A percentile compares a stretch with the other conserved stretches of the same genome.
phyloP scores from a whole-genome alignment of 208 protist genomes.

The Leptomonas pyrrhocoris region DNA sequence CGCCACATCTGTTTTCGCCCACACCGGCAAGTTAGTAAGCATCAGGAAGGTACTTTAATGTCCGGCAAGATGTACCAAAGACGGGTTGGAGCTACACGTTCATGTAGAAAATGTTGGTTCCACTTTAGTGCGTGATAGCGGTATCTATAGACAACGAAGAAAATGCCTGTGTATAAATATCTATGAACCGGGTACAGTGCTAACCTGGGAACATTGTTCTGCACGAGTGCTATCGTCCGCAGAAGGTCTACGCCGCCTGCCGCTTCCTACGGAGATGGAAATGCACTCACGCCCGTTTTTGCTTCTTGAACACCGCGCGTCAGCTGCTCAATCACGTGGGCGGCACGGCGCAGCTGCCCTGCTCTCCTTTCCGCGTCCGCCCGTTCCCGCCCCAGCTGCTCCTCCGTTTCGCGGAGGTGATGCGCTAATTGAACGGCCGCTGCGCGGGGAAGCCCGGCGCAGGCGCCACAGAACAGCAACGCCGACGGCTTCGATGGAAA shows the following conservation, averaged over 20 bases:
- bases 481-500: neutral
- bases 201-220: neutral
- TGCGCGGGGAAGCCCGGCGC: conserved; percentile 4
- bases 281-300: conserved; percentile 31
- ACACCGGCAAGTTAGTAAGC: too few species aligned
- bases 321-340: conserved; percentile 52
- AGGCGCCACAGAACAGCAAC: neutral
- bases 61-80: too few species aligned
- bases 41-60: too few species aligned
- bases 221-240: neutral
- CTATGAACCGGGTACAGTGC: too few species aligned
- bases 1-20: too few species aligned
- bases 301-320: conserved; percentile 59
- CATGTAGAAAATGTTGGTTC: too few species aligned
- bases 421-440: conserved; percentile 12
- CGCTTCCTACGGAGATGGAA: neutral
- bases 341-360: conserved; percentile 41
- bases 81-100: too few species aligned
- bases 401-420: conserved; percentile 12
- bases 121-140: too few species aligned
- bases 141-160: too few species aligned
- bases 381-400: conserved; percentile 3
- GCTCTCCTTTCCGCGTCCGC: conserved; percentile 5
- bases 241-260: too few species aligned
- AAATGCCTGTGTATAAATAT: too few species aligned